phyloP scores from a whole-genome alignment of 495 filamentous ascomycete species.

The Penicillium chermesinum region DNA sequence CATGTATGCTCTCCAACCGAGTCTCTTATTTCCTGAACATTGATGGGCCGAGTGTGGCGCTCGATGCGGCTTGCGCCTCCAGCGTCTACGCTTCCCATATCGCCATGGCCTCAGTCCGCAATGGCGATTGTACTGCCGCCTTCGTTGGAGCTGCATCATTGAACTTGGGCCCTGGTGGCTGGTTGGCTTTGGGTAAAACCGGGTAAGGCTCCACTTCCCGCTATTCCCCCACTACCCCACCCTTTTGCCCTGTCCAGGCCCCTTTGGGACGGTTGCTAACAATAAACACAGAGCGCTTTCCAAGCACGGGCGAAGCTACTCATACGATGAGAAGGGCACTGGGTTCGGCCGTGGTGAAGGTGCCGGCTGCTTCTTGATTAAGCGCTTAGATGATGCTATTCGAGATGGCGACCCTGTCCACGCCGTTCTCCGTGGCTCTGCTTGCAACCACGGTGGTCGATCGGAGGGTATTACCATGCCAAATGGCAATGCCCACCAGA shows the following conservation, averaged over 20 bases:
- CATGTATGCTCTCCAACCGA: neutral
- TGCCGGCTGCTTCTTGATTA: neutral
- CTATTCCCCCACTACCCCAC: too few species aligned
- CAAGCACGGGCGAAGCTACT: neutral
- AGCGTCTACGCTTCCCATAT: neutral
- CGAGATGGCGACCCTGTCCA: neutral
- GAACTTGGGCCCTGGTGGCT: neutral
- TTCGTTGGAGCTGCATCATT: neutral
- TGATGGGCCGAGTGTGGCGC: neutral
- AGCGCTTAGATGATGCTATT: neutral
- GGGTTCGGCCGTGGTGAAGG: neutral
- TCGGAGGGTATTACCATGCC: neutral
- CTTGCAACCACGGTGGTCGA: neutral
- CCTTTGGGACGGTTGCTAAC: too few species aligned
- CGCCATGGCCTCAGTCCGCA: neutral
- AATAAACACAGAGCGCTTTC: too few species aligned
- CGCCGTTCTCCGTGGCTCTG: neutral
- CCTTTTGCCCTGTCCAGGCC: too few species aligned
- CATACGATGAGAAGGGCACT: neutral
- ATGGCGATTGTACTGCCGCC: neutral
- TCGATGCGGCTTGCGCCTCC: neutral
- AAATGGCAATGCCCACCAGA: neutral
- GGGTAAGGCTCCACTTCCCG: too few species aligned
- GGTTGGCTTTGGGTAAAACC: neutral
- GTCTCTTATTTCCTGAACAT: neutral